A percentile compares a stretch with the other conserved stretches of the same genome.
Conservation (phyloP, 164 flowering plant species). For the Chimonanthus salicifolius region DNA sequence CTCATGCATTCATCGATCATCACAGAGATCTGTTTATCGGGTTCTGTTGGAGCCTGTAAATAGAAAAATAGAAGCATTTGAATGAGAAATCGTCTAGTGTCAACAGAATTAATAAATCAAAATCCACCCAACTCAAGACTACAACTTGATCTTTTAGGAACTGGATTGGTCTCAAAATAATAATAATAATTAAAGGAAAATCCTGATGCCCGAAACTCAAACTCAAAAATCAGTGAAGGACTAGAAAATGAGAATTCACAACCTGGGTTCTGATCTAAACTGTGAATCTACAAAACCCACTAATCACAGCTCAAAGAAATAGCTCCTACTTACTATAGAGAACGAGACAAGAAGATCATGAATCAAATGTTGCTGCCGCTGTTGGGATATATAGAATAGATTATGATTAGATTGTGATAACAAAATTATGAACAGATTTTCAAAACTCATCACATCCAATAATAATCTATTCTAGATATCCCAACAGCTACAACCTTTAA, state of each 20-base stretch:
- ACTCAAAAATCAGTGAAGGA: not conserved
- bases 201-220: not conserved
- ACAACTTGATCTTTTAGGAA: not conserved
- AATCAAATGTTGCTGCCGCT: too few species aligned
- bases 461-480: too few species aligned
- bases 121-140: not conserved
- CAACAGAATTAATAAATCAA: not conserved
- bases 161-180: not conserved
- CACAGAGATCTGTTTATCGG: constrained; percentile 54
- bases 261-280: not conserved
- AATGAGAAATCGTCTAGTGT: not conserved
- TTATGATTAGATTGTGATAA: too few species aligned
- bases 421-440: too few species aligned
- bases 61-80: not conserved
- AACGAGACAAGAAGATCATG: not conserved
- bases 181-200: too few species aligned
- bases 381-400: too few species aligned
- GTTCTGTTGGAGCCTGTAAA: constrained; percentile 66
- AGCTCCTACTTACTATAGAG: not conserved
- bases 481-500: too few species aligned
- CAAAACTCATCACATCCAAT: too few species aligned
- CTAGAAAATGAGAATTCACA: not conserved
- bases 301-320: not conserved
- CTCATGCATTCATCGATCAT: constrained; percentile 72
- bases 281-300: not conserved